Conservation (phyloP, 2,329 filamentous ascomycete genomes). For the Xylogone sp. region DNA sequence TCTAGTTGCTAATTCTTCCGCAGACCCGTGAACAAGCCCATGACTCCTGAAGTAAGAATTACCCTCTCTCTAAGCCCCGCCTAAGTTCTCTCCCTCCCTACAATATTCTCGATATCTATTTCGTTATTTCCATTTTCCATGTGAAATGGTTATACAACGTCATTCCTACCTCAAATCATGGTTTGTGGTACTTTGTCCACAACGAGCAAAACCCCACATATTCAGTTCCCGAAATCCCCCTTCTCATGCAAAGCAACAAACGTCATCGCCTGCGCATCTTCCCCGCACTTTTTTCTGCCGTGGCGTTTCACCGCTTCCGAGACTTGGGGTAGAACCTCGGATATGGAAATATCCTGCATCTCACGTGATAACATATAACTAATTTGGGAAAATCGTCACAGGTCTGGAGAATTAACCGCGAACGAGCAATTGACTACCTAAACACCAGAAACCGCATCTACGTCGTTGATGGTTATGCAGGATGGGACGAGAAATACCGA, state of each 20-base stretch:
- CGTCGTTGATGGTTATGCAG: conserved; percentile 93
- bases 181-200: too few species aligned
- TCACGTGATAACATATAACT: neutral
- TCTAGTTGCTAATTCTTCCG: neutral
- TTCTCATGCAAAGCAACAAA: neutral
- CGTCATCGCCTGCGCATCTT: neutral
- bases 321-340: neutral
- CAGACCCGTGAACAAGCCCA: conserved; percentile 93
- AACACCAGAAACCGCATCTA: conserved; percentile 99
- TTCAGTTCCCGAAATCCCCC: neutral
- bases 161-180: too few species aligned
- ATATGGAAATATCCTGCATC: neutral
- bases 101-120: too few species aligned
- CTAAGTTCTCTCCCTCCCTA: neutral
- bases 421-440: conserved; percentile 97
- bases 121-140: too few species aligned
- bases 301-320: neutral
- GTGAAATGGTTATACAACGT: too few species aligned
- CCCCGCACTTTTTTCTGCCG: conserved; percentile 4
- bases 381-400: conserved; percentile 35
- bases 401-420: conserved; percentile 99
- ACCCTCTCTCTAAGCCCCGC: conserved; percentile 4
- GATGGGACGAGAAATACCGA: conserved; percentile 97
- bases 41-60: conserved; percentile 85
- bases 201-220: too few species aligned